A percentile compares a stretch with the other conserved stretches of the same genome.
These are phyloP conservation scores for Trichoderma sp. DNA, from an alignment of 2,329 filamentous ascomycete species.

Conservation along the genomic window DNA sequence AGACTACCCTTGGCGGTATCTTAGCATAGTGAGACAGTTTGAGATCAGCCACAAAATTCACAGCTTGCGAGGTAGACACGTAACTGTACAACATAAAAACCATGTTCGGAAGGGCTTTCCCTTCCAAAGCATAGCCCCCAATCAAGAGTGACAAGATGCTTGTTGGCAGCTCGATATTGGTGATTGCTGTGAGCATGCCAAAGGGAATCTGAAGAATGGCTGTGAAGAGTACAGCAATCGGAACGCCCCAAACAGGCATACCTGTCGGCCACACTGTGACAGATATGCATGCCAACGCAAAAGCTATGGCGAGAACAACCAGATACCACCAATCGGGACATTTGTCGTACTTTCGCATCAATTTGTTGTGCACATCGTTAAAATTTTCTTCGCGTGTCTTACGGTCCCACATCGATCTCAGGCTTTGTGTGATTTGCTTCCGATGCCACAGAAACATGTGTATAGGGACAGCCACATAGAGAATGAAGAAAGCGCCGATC, in stretches of 20 bases:
- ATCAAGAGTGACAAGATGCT: conserved; percentile 70
- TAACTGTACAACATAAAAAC: conserved; percentile 72
- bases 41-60: conserved; percentile 63
- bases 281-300: conserved; percentile 44
- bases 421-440: conserved; percentile 36
- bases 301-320: conserved; percentile 51
- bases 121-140: conserved; percentile 68
- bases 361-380: conserved; percentile 41
- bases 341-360: conserved; percentile 41
- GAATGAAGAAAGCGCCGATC: conserved; percentile 39
- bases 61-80: conserved; percentile 63
- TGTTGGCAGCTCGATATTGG: conserved; percentile 61
- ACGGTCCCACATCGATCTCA: conserved; percentile 37
- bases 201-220: conserved; percentile 57
- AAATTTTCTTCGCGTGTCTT: conserved; percentile 44
- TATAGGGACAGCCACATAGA: conserved; percentile 38
- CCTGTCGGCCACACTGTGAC: conserved; percentile 54
- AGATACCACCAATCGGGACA: conserved; percentile 61
- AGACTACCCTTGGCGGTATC: conserved; percentile 58
- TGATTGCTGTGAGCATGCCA: conserved; percentile 59
- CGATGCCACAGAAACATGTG: conserved; percentile 42
- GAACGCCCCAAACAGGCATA: conserved; percentile 55
- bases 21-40: conserved; percentile 68
- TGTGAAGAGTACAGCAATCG: conserved; percentile 56
- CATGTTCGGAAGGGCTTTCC: conserved; percentile 69